Base-by-base conservation (phyloP, 345 rosid species). In the Eucalyptus melliodora region DNA sequence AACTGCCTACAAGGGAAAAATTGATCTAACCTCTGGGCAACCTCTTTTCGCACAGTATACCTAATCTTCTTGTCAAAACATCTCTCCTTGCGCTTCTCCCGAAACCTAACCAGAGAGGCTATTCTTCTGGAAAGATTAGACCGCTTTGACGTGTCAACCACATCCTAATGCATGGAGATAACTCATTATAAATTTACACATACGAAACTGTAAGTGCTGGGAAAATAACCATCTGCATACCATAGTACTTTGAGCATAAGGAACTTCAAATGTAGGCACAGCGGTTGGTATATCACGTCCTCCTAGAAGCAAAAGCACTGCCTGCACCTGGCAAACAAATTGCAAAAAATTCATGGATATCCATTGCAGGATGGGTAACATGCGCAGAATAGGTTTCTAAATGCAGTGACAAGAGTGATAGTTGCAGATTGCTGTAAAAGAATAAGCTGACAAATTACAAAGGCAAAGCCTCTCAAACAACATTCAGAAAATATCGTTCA, bases 51-150 rank as follows among this genome's bases (percentile, higher is more conserved):
- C 86, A 96, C 94, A 3, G 94, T 93, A 89, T 96, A 96, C 89
- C 97, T 91, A 92, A 96, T 95, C 92, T 95, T 96, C 94, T 96
- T 96, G 91, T 95, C 97, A 91, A 96, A 96, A 91, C 96, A 95
- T 92, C 97, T 92, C 93, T 95, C 97, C 93, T 96, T 96, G 40
- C 96, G 91, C 89, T 96, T 96, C 90, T 96, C 96, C 45, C 97
- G 93, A 77, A 96, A 96, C 92, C 97, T 96, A 90, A 95, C 95
- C 86, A 96, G 92, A 40, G 97, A 96, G 86, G 97, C 97, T 92
- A 94, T 92, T 91, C 97, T 92, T 90, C 94, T 91, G 42, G 97
- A 94, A 89, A 95, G 94, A 91, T 92, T 96, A 51, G 96, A 94
- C 89, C 90, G 92, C 91, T 91, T 94, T 65, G 94, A 93, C 40